Evolutionary conservation across 176 grass and related monocot species (phyloP).

Genomic region (Stipa capillata): DNA sequence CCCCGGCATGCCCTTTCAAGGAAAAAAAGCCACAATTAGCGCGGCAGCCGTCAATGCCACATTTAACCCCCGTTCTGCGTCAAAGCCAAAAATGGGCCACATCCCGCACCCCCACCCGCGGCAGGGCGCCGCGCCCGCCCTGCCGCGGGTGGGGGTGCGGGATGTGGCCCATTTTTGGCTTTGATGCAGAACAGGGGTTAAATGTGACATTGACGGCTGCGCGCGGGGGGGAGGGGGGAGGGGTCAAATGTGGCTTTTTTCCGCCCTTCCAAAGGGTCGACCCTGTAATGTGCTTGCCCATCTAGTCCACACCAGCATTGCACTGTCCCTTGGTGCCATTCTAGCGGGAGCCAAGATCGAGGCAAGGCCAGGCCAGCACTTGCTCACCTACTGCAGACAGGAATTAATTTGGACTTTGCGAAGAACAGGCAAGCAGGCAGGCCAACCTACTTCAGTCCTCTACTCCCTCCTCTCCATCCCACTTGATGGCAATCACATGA

Average conservation of each 20-base stretch:
- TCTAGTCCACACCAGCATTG: conserved; percentile 40
- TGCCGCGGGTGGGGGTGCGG: too few species aligned
- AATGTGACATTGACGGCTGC: too few species aligned
- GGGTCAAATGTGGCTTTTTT: too few species aligned
- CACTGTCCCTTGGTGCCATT: conserved; percentile 20
- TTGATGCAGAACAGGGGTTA: too few species aligned
- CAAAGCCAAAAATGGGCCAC: too few species aligned
- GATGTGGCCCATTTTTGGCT: too few species aligned
- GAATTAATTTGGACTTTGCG: conserved; percentile 26
- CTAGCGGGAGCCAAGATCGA: conserved; percentile 32
- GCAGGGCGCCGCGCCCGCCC: too few species aligned
- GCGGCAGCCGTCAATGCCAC: too few species aligned
- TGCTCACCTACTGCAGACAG: conserved; percentile 3
- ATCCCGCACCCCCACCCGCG: too few species aligned
- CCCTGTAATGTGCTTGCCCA: conserved; percentile 26
- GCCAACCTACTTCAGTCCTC: conserved; percentile 10
- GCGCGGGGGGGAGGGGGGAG: too few species aligned
- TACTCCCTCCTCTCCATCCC: background rate
- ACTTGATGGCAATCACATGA: conserved; percentile 31
- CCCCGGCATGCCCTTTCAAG: conserved; percentile 52
- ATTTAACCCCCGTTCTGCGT: too few species aligned
- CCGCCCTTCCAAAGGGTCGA: conserved; percentile 43
- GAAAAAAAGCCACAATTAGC: too few species aligned
- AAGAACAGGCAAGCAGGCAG: conserved; percentile 7
- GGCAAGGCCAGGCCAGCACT: background rate